Base-by-base conservation (phyloP, 2,329 filamentous ascomycete species). In the Biscogniauxia sp. region DNA sequence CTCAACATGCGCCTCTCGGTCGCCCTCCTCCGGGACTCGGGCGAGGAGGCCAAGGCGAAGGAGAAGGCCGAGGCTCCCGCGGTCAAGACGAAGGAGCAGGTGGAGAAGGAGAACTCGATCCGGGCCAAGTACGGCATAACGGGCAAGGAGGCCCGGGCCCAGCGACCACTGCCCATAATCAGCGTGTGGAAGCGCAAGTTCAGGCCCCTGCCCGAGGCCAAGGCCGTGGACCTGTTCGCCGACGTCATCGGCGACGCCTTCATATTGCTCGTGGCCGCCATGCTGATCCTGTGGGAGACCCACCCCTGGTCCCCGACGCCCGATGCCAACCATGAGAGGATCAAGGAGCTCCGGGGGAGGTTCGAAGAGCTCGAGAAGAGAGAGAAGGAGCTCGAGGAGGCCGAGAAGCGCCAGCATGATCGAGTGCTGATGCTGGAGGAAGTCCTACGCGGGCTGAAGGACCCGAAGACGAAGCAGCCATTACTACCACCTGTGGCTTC, bases 161-260 rank as follows among this genome's bases (percentile, higher is more conserved):
- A 62, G 53, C 66, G 57, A 56, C 58, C 61, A 15, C 60, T 71
- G 8, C 69, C 72, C 3, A 76, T 80, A 53, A 78, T 78, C 52
- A 88, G 81, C 66, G 76, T 88, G 11, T 89, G 87, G 86, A 81
- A 70, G 61, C 82, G 86, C 61, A 85, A 84, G 69, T 89, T 89
- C 69, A 77, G 86, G 56, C 74, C 85, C 6, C 75, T 89, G n/a
- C 85, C 86, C 9, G 86, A 89, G 69, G 79, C 74, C 17, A 89
- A 88, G 73, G 86, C 86, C 8, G 86, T 89, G 11, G 86, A 88
- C 68, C 75, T 89, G 7, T 89, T 89, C 67, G 87, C 86, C 51
- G 86, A 89, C 68, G 86, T 89, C 17, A 76, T 86, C 55, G 86
- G 86, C 50, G 86, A 89, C 65, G 76, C 78, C 17, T 89, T 89